Evolutionary conservation across 148 eudicot genomes (phyloP).

Genomic region (Suaeda aralocaspica): DNA sequence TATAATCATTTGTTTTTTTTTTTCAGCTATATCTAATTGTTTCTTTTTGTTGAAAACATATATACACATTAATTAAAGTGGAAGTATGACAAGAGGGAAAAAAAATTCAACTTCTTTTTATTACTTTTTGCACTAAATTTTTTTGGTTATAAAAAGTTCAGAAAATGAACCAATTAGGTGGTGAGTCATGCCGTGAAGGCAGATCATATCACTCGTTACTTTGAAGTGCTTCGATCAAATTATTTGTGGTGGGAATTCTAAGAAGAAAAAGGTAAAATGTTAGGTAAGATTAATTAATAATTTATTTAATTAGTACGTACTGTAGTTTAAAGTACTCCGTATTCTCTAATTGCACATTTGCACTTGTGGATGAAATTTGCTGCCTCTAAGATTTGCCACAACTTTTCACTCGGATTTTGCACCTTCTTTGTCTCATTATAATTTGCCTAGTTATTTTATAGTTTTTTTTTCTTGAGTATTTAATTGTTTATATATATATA

Average conservation of each 20-base stretch:
- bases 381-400: conserved; percentile 19
- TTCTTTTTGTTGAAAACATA: too few species aligned
- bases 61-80: too few species aligned
- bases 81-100: neutral
- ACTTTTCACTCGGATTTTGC: conserved; percentile 12
- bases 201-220: neutral
- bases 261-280: neutral
- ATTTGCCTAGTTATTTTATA: conserved; percentile 1
- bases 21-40: too few species aligned
- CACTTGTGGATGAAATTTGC: conserved; percentile 16
- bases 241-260: conserved; percentile 15
- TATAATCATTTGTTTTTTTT: too few species aligned
- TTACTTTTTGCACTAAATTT: neutral
- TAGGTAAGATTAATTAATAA: conserved; percentile 8
- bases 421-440: neutral
- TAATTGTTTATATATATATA: too few species aligned
- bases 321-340: neutral
- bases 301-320: neutral
- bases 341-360: neutral
- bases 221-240: neutral
- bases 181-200: conserved; percentile 5
- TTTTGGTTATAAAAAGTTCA: neutral
- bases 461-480: neutral
- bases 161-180: conserved; percentile 1
- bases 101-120: neutral